A percentile compares a stretch with the other conserved stretches of the same genome.
phyloP scores from a whole-genome alignment of 169 alveolate species.

The Cryptosporidium ubiquitum region DNA sequence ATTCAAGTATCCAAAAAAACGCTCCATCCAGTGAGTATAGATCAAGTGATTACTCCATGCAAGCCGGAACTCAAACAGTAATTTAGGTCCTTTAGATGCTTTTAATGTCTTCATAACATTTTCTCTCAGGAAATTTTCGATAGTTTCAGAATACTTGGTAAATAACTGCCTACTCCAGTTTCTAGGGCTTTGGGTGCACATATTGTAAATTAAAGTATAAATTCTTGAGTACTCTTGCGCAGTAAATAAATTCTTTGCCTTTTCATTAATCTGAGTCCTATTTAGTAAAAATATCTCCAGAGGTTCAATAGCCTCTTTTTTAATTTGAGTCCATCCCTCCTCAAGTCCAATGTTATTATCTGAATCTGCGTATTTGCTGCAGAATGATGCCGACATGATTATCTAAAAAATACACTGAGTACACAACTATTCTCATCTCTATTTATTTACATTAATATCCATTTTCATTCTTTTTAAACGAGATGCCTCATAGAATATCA shows the following conservation, averaged over 20 bases:
- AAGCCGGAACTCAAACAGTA: constrained; percentile 76
- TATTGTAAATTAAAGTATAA: constrained; percentile 78
- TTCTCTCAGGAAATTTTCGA: constrained; percentile 49
- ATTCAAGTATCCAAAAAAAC: constrained; percentile 84
- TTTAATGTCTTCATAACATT: constrained; percentile 2
- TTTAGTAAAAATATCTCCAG: constrained; percentile 34
- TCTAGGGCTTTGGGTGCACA: constrained; percentile 77
- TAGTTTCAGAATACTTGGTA: constrained; percentile 54
- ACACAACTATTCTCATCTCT: not conserved
- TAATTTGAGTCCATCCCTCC: constrained; percentile 72
- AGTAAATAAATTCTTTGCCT: constrained; percentile 72
- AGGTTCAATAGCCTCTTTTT: constrained; percentile 67
- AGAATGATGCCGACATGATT: not conserved
- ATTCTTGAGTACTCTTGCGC: constrained; percentile 77
- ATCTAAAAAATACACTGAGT: not conserved
- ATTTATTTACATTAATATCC: not conserved
- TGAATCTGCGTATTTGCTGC: not conserved
- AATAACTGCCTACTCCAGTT: constrained; percentile 60
- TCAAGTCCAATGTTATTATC: constrained; percentile 50
- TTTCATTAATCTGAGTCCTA: constrained; percentile 53
- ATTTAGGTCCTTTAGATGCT: constrained; percentile 12
- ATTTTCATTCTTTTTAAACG: not conserved
- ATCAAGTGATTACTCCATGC: constrained; percentile 84
- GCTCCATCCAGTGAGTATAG: constrained; percentile 83
- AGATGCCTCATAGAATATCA: not conserved